Conservation (phyloP, 2,329 filamentous ascomycete genomes). For the Diaporthe sp. region DNA sequence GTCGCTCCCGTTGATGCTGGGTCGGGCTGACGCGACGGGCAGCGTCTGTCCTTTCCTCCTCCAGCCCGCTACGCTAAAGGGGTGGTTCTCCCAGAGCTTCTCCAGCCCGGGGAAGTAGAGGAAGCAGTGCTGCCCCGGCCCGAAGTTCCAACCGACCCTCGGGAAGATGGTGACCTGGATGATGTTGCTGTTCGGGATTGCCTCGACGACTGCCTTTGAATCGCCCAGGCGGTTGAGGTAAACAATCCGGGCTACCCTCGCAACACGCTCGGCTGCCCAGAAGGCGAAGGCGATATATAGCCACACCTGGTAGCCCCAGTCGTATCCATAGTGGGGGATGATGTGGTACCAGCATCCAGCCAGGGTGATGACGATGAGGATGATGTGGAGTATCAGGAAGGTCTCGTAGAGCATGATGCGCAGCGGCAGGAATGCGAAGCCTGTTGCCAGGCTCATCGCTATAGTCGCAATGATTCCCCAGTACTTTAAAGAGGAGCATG, state of each 20-base stretch:
- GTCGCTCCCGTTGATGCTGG: neutral
- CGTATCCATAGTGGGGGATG: slow-evolving; percentile 20
- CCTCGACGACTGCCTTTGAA: neutral
- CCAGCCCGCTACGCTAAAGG: slow-evolving; percentile 59
- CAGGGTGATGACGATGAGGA: slow-evolving; percentile 64
- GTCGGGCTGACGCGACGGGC: neutral
- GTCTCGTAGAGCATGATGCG: slow-evolving; percentile 59
- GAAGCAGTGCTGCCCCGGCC: slow-evolving; percentile 12
- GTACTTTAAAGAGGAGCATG: neutral
- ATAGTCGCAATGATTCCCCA: slow-evolving; percentile 54
- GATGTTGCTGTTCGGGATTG: slow-evolving; percentile 54
- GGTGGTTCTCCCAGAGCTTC: slow-evolving; percentile 63
- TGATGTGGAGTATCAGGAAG: slow-evolving; percentile 65
- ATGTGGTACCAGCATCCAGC: slow-evolving; percentile 46
- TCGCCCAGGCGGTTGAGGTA: slow-evolving; percentile 20
- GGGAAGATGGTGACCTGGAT: slow-evolving; percentile 54
- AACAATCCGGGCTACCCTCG: neutral
- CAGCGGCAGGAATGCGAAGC: slow-evolving; percentile 60
- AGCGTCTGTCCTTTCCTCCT: slow-evolving; percentile 22
- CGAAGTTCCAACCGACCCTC: slow-evolving; percentile 20
- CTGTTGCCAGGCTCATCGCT: slow-evolving; percentile 60
- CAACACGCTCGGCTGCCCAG: slow-evolving; percentile 64
- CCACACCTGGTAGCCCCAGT: slow-evolving; percentile 27
- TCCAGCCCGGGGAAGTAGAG: slow-evolving; percentile 48
- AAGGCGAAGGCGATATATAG: slow-evolving; percentile 45